phyloP scores from a whole-genome alignment of 805 yeast genomes.

The Kluyveromyces dobzhanskii region DNA sequence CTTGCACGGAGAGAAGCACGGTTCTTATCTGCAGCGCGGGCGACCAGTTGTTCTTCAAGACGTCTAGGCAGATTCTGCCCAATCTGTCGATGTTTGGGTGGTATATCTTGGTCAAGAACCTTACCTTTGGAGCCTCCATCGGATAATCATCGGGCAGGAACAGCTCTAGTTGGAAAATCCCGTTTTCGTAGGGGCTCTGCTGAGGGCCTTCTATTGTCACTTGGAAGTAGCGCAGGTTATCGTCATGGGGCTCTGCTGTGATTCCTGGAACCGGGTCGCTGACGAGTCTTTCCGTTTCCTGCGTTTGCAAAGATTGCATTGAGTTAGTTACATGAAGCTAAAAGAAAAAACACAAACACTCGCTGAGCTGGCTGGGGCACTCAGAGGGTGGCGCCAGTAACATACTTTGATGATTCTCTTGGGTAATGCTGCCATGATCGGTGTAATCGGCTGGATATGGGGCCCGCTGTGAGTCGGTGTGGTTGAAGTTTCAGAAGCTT shows the following conservation, averaged over 20 bases:
- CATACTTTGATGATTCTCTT: slow-evolving; percentile 84
- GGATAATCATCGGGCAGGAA: slow-evolving; percentile 96
- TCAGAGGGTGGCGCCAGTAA: no score
- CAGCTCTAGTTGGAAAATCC: slow-evolving; percentile 71
- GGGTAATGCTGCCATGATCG: slow-evolving; percentile 43
- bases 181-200: slow-evolving; percentile 87
- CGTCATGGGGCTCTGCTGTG: slow-evolving; percentile 87
- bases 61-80: slow-evolving; percentile 94
- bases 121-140: slow-evolving; percentile 94
- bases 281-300: slow-evolving; percentile 87
- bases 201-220: slow-evolving; percentile 89
- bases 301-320: not conserved
- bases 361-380: no score
- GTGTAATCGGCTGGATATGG: no score
- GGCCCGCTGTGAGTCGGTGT: no score
- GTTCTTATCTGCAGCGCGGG: slow-evolving; percentile 97
- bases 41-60: slow-evolving; percentile 91
- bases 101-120: slow-evolving; percentile 88
- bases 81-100: slow-evolving; percentile 95
- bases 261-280: slow-evolving; percentile 97
- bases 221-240: slow-evolving; percentile 84
- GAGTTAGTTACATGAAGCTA: no score
- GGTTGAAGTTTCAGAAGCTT: no score
- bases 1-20: slow-evolving; percentile 83
- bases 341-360: no score